Percentiles rank a stretch among this genome's conserved stretches.
These are phyloP conservation scores for Purshia tridentata DNA, from an alignment of 306 rosid genomes.

Conservation along the genomic window DNA sequence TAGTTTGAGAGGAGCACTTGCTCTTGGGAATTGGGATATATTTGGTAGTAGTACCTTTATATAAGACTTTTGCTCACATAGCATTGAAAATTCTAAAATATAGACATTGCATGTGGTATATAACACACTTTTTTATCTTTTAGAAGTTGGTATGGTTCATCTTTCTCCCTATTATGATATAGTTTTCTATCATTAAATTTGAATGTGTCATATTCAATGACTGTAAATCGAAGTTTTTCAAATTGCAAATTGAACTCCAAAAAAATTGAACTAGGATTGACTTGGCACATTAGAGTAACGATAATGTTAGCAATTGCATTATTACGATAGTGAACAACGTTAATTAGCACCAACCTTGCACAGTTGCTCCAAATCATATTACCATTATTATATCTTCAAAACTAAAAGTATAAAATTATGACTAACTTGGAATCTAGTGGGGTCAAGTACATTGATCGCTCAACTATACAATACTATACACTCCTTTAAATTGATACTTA, in stretches of 20 bases:
- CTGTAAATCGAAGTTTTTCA: too few relatives aligned
- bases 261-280: background rate
- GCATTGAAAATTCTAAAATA: background rate
- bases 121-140: too few relatives aligned
- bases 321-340: background rate
- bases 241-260: background rate
- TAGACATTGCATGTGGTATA: too few relatives aligned
- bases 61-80: background rate
- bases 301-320: background rate
- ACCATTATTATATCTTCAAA: background rate
- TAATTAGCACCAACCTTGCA: background rate
- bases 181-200: too few relatives aligned
- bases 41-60: too few relatives aligned
- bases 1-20: background rate
- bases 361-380: constrained; percentile 1
- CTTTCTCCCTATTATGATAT: too few relatives aligned
- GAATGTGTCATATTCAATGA: too few relatives aligned
- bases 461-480: background rate
- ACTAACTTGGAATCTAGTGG: background rate
- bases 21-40: too few relatives aligned
- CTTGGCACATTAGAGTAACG: background rate
- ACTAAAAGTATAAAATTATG: background rate
- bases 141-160: too few relatives aligned
- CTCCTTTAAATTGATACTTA: too few relatives aligned
- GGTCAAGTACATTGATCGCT: background rate